phyloP scores from a whole-genome alignment of 1,284 basidiomycete species.

The Microbotryum saponariae region DNA sequence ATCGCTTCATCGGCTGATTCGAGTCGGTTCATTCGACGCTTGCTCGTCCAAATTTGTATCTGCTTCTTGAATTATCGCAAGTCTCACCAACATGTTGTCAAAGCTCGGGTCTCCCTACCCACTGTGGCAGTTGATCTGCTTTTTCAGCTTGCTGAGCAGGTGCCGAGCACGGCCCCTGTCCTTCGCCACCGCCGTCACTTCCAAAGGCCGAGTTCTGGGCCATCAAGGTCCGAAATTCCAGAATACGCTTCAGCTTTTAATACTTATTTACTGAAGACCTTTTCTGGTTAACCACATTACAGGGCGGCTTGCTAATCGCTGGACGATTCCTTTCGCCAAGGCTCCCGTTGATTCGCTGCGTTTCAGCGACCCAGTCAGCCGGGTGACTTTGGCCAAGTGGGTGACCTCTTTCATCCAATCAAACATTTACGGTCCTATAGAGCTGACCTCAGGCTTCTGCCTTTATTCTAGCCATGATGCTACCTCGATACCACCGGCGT shows the following conservation, averaged over 20 bases:
- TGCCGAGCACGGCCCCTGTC: neutral
- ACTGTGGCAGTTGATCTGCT: neutral
- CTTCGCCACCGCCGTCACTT: constrained; percentile 1
- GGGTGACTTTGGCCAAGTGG: neutral
- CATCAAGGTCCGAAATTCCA: neutral
- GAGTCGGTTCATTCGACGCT: too few species aligned
- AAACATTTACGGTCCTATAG: neutral
- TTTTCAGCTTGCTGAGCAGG: neutral
- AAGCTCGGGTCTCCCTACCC: neutral
- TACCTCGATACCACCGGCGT: constrained; percentile 7
- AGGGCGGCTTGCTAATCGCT: constrained; percentile 10
- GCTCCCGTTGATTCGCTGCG: constrained; percentile 18
- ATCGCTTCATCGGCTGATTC: too few species aligned
- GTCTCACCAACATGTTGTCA: too few species aligned
- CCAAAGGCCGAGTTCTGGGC: constrained; percentile 9
- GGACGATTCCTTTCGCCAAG: constrained; percentile 29
- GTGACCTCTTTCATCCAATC: neutral
- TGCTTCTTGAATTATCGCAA: too few species aligned
- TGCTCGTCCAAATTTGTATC: too few species aligned
- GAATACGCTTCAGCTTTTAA: neutral
- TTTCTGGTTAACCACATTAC: neutral
- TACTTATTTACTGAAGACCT: neutral
- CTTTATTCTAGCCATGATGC: constrained; percentile 16
- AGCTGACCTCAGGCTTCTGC: neutral
- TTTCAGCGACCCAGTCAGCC: constrained; percentile 3